Base-by-base conservation (phyloP, 2,329 filamentous ascomycete genomes). In the Myriangium duriaei region DNA sequence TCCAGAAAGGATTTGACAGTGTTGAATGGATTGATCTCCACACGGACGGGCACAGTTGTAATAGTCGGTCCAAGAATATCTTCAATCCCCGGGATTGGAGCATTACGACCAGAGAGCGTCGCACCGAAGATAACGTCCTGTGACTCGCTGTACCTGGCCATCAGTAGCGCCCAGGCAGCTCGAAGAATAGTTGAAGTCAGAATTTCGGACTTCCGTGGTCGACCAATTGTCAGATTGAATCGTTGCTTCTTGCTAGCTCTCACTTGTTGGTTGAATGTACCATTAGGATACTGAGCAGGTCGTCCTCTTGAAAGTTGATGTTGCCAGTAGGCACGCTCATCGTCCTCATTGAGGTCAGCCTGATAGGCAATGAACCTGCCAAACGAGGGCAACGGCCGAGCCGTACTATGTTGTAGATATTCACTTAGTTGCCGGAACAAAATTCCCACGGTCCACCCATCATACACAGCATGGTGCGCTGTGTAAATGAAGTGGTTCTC, bases 111-210 rank as follows among this genome's bases (percentile, higher is more conserved):
- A 11, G 35, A 18, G 3, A 24, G 26, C 29, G 35, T 30, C 12
- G 5, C 30, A 10, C 26, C 35, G 13, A 31, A 31, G 10, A 31
- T n/a, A n/a, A 31, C 17, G 17, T 37, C 35, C 11, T 31, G 15
- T 15, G 21, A 18, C 13, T 17, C 29, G 12, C 26, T 36, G 24
- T 36, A 16, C 9, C 19, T 13, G n/a, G 26, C 21, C 7, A 31
- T 28, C 9, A 37, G 26, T 10, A 37, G 9, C 9, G 26, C n/a
- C 35, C 35, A 37, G 3, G 35, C 35, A n/a, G 26, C 35, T 17
- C 18, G 35, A 11, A 37, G 28, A n/a, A 31, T 5, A 12, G 35
- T 31, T n/a, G 21, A 26, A n/a, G 21, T n/a, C 7, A 7, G 7
- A 7, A n/a, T 7, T 7, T 7, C 7, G 21, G 21, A 7, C 21